Conservation (phyloP, 495 filamentous ascomycete genomes). For the Aspergillus ostianus region DNA sequence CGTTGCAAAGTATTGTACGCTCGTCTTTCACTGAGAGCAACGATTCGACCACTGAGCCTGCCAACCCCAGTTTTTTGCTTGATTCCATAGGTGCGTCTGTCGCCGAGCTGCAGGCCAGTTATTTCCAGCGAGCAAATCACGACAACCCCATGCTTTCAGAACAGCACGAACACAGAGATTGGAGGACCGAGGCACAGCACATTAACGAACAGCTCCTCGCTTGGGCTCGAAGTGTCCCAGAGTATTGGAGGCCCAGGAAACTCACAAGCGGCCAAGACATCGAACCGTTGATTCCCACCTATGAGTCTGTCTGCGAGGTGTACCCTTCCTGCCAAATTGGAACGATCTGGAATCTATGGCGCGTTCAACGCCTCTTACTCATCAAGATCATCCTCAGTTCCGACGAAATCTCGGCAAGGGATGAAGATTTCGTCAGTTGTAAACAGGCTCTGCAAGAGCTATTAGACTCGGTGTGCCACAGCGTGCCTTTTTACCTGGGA, state of each 20-base stretch:
- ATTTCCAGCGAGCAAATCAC: neutral
- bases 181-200: constrained; percentile 11
- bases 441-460: constrained; percentile 12
- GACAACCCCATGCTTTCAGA: neutral
- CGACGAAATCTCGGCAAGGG: neutral
- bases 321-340: constrained; percentile 19
- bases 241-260: constrained; percentile 10
- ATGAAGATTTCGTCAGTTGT: constrained; percentile 1
- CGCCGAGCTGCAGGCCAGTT: neutral
- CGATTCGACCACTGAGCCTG: neutral
- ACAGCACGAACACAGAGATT: neutral
- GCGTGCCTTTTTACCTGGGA: constrained; percentile 17
- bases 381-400: constrained; percentile 5
- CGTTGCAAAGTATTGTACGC: neutral
- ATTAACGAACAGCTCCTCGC: constrained; percentile 10
- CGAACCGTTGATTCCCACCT: constrained; percentile 16
- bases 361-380: constrained; percentile 19
- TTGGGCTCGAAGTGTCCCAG: constrained; percentile 11
- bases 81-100: neutral
- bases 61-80: neutral
- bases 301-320: constrained; percentile 14
- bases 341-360: constrained; percentile 19
- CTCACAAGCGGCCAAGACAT: constrained; percentile 14
- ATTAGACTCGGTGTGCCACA: constrained; percentile 15
- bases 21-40: neutral